Evolutionary conservation across 495 filamentous ascomycete genomes (phyloP), one percentile per base, ranked within the genome.

Genomic region (Podospora bellae-mahoneyi): DNA sequence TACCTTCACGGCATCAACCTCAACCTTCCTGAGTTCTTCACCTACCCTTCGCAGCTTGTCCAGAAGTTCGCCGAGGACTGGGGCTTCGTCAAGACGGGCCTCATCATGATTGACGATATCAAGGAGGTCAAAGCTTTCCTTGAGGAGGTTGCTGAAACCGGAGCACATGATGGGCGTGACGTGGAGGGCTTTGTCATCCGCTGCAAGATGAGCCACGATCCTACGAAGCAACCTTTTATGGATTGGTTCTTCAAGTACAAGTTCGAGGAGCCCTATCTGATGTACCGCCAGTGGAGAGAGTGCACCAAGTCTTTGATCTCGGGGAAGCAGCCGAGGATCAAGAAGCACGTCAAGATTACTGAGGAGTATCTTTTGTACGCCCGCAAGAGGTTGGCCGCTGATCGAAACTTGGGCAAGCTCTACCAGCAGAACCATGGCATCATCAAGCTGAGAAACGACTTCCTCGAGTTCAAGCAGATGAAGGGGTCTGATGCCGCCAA

Each of bases 171-270:
- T 69, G 94, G 92, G 9, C 89, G 92, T 64, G 93, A 98, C 69
- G 94, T 97, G 2, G 95, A 99, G 77, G 95, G 95, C 3, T 99
- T 99, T 71, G 95, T 99, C 64, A 91, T 99, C 66, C 90, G 95
- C 64, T 98, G 95, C 80, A 89, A 92, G 75, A 86, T 88, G 68
- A 73, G 79, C 0, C 67, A 74, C 10, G 64, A 78, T 7, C 70
- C 69, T 0, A 73, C 73, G 2, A 77, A 76, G 55, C 70, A 79
- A 0, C 69, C 76, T 5, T 95, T 87, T 79, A 81, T 85, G 19
- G 92, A 98, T 77, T 99, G 94, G 94, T 98, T 99, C 80, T 99
- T 98, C 88, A 99, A 99, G 77, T 99, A 92, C 85, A 99, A 99
- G 81, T 99, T 98, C 64, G 95, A 99, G 76, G 96, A 99, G 80